Percentiles rank a stretch among this genome's conserved stretches.
Evolutionary conservation across 2,329 filamentous ascomycete species (phyloP).

Genomic region (Claviceps citrina): DNA sequence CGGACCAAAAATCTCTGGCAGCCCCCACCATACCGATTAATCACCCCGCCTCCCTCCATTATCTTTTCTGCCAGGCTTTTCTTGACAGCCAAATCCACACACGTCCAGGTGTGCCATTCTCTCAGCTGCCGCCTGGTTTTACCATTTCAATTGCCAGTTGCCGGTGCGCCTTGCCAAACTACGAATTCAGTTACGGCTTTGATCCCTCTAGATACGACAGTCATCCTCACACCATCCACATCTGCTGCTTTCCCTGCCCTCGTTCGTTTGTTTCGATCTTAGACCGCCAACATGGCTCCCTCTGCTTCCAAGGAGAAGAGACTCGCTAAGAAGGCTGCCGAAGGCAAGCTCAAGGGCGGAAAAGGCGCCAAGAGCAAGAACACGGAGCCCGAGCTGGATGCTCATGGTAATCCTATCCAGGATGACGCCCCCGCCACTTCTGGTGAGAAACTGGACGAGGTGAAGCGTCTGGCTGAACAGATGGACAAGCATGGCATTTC

Average conservation of each 20-base stretch:
- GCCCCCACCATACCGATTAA: constrained; percentile 24
- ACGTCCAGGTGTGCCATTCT: constrained; percentile 2
- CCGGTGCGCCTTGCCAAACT: background rate
- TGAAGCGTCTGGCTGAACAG: constrained; percentile 79
- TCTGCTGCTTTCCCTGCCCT: constrained; percentile 1
- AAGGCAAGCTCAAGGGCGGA: constrained; percentile 66
- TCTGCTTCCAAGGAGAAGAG: constrained; percentile 58
- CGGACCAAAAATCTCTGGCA: constrained; percentile 21
- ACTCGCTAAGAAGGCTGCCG: constrained; percentile 54
- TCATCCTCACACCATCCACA: background rate
- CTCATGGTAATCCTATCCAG: constrained; percentile 38
- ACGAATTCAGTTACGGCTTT: background rate
- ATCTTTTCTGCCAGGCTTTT: constrained; percentile 5
- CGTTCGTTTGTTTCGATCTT: constrained; percentile 5
- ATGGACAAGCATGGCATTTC: constrained; percentile 94
- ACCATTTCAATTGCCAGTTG: background rate
- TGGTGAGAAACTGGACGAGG: constrained; percentile 58
- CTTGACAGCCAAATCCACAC: constrained; percentile 1
- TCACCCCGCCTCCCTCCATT: constrained; percentile 24
- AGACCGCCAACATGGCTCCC: constrained; percentile 42
- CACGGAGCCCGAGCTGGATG: constrained; percentile 53
- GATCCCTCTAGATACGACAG: background rate
- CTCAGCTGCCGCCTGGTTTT: constrained; percentile 11
- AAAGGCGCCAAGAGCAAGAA: constrained; percentile 55
- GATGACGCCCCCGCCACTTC: constrained; percentile 53